These are phyloP conservation scores for Mucuna pruriens DNA, from an alignment of 306 rosid genomes.

Conservation along the genomic window DNA sequence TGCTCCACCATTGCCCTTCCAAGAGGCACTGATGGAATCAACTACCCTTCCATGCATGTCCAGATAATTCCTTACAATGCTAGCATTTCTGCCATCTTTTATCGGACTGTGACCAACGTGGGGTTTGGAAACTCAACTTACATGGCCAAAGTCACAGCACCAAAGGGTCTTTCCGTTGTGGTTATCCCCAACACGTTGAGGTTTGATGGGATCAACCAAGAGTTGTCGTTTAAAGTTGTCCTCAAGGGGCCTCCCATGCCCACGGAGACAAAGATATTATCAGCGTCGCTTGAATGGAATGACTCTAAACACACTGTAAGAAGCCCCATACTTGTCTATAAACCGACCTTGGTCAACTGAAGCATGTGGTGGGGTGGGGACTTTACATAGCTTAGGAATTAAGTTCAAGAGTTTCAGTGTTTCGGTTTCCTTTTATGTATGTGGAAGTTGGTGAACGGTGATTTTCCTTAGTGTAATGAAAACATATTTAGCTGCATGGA, in stretches of 20 bases:
- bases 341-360: not conserved
- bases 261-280: not conserved
- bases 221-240: constrained; percentile 59
- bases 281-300: constrained; percentile 68
- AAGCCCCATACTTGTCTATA: constrained; percentile 58
- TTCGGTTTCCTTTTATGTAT: not conserved
- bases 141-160: constrained; percentile 61
- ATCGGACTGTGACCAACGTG: constrained; percentile 66
- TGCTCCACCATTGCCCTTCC: constrained; percentile 48
- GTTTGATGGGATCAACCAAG: constrained; percentile 44
- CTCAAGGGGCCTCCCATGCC: constrained; percentile 55
- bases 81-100: constrained; percentile 53
- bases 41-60: constrained; percentile 78
- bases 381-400: not conserved
- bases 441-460: not conserved
- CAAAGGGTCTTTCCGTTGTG: constrained; percentile 52
- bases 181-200: constrained; percentile 61
- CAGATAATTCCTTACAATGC: constrained; percentile 23
- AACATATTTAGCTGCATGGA: not conserved
- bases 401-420: not conserved
- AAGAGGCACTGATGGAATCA: constrained; percentile 72
- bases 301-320: constrained; percentile 61
- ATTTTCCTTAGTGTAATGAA: not conserved
- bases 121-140: constrained; percentile 56
- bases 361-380: not conserved